Evolutionary conservation across 371 early-diverging fungal species (phyloP).

Genomic region (Globomyces sp.): DNA sequence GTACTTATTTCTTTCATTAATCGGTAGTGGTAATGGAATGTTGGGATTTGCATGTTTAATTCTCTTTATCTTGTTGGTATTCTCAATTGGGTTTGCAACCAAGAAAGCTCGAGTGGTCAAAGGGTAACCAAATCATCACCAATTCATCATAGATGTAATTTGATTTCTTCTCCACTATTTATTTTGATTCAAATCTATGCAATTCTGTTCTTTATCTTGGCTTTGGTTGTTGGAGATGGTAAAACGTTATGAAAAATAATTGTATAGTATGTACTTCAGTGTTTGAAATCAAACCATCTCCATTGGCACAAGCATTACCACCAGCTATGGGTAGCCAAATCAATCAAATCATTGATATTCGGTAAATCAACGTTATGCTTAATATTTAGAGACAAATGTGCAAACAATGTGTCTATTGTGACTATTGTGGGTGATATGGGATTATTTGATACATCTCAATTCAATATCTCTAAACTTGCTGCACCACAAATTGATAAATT

Average conservation of each 20-base stretch:
- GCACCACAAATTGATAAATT: background rate
- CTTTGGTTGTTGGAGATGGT: constrained; percentile 3
- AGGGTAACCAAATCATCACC: background rate
- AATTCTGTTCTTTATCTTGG: constrained; percentile 1
- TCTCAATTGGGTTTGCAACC: background rate
- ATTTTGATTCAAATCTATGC: constrained; percentile 5
- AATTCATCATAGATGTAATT: background rate
- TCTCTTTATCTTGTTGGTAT: constrained; percentile 11
- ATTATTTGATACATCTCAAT: background rate
- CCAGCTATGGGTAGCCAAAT: background rate
- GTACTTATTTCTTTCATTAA: too few relatives aligned
- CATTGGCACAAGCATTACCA: background rate
- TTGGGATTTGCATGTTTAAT: background rate
- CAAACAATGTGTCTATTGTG: background rate
- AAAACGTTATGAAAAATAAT: background rate
- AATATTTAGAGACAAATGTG: background rate
- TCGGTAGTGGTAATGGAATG: constrained; percentile 1
- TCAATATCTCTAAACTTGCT: constrained; percentile 5
- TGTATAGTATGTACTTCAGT: background rate
- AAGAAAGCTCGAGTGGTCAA: background rate
- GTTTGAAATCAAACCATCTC: background rate
- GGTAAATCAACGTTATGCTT: too few relatives aligned
- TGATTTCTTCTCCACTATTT: background rate
- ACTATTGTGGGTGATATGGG: constrained; percentile 5
- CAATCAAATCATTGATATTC: background rate